Evolutionary conservation across 1,284 basidiomycete genomes (phyloP), one percentile per base, ranked within the genome.

Genomic region (Pascua sp.): DNA sequence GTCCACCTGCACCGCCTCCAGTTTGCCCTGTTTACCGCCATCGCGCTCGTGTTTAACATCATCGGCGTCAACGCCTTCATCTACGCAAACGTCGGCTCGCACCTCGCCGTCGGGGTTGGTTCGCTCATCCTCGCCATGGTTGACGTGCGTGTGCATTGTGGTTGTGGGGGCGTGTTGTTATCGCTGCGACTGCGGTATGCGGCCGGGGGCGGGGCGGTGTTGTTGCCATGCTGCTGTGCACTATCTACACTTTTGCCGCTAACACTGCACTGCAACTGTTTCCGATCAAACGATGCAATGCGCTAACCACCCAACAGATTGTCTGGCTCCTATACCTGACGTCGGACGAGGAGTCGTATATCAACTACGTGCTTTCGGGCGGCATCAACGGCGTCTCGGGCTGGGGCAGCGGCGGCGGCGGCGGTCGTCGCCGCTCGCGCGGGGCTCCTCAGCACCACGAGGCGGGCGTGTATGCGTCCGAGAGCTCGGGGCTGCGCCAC

Each of bases 251-350:
- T 32, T 32, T 32, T 3, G 24, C 24, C 3, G 3, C 24, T 32
- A 32, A 32, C 24, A 32, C 24, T 32, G 24, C 24, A 32, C 24
- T 32, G 24, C 24, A 32, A 32, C 24, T 32, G 24, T 32, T 4
- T 32, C 24, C 24, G n/a, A 32, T 32, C 24, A 32, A 7, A 32
- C 24, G 4, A 32, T 7, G 7, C 24, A 32, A 32, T 3, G 7
- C 24, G 24, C 24, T 32, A 32, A 32, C 24, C 4, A 32, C 24
- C 24, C 3, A 32, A 5, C 61, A 96, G 81, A 89, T 98, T 71
- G 77, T 98, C 61, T 98, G 94, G 94, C 84, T 96, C 17, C 83
- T 98, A 61, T 97, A 91, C 81, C 91, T 98, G 75, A 95, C 94
- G 5, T 89, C 92, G 1, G 94, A 97, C 72, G 93, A 97, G 67